Percentiles rank a stretch among this genome's conserved stretches.
Conservation (phyloP, 148 eudicot genomes). For the Euryodendron excelsum region DNA sequence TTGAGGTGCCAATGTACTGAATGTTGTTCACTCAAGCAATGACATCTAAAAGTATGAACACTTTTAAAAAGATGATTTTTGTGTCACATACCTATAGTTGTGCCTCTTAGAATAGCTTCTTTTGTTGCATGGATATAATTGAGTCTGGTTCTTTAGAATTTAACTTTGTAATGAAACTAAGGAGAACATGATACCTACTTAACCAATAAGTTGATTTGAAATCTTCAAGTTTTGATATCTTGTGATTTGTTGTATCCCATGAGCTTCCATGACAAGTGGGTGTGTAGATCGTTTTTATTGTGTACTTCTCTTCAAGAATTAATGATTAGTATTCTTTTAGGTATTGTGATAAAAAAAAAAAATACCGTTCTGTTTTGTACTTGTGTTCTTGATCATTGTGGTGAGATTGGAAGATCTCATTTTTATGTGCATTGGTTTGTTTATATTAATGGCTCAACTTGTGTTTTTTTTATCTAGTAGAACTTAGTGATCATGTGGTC, state of each 20-base stretch:
- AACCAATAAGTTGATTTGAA: background rate
- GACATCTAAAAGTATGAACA: too few species aligned
- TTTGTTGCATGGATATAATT: background rate
- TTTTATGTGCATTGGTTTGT: too few species aligned
- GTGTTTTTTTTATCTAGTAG: background rate
- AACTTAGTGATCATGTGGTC: background rate
- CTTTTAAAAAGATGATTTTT: too few species aligned
- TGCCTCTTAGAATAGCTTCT: too few species aligned
- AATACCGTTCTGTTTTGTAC: background rate
- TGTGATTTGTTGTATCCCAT: background rate
- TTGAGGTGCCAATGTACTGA: too few species aligned
- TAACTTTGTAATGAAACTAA: too few species aligned
- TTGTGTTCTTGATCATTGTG: background rate
- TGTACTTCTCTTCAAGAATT: background rate
- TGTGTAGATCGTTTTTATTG: background rate
- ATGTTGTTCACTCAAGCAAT: background rate
- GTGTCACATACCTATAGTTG: too few species aligned
- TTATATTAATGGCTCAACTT: too few species aligned
- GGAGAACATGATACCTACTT: background rate
- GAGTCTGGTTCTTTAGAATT: background rate
- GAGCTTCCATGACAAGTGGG: background rate
- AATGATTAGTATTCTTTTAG: background rate
- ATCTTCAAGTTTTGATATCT: background rate
- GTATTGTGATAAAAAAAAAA: background rate
- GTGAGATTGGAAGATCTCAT: background rate